Conservation (phyloP, 768 basidiomycete species). For the Chalciporus sphaerocephalus region DNA sequence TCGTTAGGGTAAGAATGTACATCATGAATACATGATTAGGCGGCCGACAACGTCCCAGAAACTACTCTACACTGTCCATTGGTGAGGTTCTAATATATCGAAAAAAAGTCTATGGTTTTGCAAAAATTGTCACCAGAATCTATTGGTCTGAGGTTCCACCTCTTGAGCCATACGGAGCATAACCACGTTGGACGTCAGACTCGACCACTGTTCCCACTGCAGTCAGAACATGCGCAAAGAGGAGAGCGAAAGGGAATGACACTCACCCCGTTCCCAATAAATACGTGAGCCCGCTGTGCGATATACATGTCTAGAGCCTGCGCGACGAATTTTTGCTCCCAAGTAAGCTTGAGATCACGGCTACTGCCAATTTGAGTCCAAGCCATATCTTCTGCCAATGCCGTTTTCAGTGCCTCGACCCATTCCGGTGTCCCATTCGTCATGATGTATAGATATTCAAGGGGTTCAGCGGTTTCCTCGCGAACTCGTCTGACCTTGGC, state of each 20-base stretch:
- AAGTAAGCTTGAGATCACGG: slow-evolving; percentile 38
- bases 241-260: not conserved
- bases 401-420: slow-evolving; percentile 38
- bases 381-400: slow-evolving; percentile 25
- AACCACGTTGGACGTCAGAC: slow-evolving; percentile 39
- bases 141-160: slow-evolving; percentile 26
- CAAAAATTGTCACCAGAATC: slow-evolving; percentile 33
- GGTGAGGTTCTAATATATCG: no score
- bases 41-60: no score
- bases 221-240: slow-evolving; percentile 4
- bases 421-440: slow-evolving; percentile 43
- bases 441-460: slow-evolving; percentile 43
- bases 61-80: no score
- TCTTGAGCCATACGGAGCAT: slow-evolving; percentile 35
- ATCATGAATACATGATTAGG: no score
- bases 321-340: slow-evolving; percentile 41
- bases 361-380: slow-evolving; percentile 43
- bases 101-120: not conserved
- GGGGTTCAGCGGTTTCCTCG: slow-evolving; percentile 14
- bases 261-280: slow-evolving; percentile 53
- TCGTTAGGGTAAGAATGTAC: no score
- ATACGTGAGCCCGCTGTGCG: slow-evolving; percentile 44
- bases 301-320: slow-evolving; percentile 52
- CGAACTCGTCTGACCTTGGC: slow-evolving; percentile 35
- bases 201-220: slow-evolving; percentile 34